Percentiles rank a stretch among this genome's conserved stretches.
These are phyloP conservation scores for Chlorella sp. DNA, from an alignment of 139 green algal genomes.

Conservation along the genomic window DNA sequence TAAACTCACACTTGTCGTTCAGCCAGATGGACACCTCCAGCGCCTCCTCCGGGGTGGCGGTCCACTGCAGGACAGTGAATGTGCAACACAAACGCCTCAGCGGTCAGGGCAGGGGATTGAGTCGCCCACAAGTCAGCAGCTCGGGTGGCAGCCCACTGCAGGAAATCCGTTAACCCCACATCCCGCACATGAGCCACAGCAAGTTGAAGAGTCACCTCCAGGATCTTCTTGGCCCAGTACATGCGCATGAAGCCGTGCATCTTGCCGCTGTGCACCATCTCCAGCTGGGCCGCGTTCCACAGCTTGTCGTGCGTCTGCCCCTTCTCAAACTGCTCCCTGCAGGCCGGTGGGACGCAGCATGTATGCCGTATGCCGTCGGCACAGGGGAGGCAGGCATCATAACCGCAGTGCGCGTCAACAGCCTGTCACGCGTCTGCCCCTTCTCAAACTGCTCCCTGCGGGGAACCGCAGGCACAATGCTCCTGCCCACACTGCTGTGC, in stretches of 20 bases:
- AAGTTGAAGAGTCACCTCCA: conserved; percentile 61
- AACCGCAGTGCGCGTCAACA: no score
- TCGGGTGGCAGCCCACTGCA: background rate
- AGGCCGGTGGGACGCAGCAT: no score
- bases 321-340: conserved; percentile 80
- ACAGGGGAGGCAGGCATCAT: no score
- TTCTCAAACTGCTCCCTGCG: conserved; percentile 79
- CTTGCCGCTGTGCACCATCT: conserved; percentile 93
- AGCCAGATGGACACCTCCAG: conserved; percentile 85
- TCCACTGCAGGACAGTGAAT: conserved; percentile 67
- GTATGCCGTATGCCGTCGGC: no score
- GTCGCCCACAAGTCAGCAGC: background rate
- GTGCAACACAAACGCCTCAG: no score
- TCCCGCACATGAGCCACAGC: no score
- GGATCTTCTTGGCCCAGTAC: conserved; percentile 99
- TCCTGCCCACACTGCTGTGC: no score
- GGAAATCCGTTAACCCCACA: background rate
- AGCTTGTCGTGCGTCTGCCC: conserved; percentile 93
- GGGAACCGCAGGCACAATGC: no score
- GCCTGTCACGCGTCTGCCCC: conserved; percentile 89
- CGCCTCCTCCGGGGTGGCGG: conserved; percentile 76
- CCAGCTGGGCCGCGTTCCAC: conserved; percentile 94
- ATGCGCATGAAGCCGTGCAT: conserved; percentile 99
- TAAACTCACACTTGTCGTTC: conserved; percentile 81
- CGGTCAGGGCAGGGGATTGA: no score